A percentile compares a stretch with the other conserved stretches of the same genome.
Evolutionary conservation across 139 green algal genomes (phyloP).

Genomic region (Asterochloris sp.): DNA sequence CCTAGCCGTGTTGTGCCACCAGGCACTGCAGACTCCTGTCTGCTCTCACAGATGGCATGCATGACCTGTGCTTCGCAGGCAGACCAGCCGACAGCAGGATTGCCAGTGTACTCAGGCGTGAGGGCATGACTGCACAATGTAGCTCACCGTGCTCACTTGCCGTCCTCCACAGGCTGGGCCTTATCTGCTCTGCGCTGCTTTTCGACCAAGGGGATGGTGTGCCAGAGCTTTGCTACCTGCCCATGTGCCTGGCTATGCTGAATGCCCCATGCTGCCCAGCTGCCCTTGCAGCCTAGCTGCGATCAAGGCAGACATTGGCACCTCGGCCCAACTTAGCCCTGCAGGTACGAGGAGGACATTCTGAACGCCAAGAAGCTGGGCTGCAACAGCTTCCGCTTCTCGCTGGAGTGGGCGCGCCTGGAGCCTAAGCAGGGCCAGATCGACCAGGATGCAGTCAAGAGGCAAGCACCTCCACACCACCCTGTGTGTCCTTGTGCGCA

Average conservation of each 20-base stretch:
- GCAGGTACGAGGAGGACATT: conserved; percentile 27
- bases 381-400: conserved; percentile 74
- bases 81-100: too few relatives aligned
- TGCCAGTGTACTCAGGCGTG: too few relatives aligned
- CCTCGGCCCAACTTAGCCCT: not conserved
- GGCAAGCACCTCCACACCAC: not conserved
- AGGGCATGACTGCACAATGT: too few relatives aligned
- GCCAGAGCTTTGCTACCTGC: not conserved
- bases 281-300: not conserved
- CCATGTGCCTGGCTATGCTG: not conserved
- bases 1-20: too few relatives aligned
- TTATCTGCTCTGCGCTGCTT: not conserved
- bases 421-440: conserved; percentile 55
- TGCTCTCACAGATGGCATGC: too few relatives aligned
- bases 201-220: not conserved
- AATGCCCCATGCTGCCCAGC: not conserved
- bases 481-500: not conserved
- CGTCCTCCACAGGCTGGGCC: too few relatives aligned
- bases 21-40: too few relatives aligned
- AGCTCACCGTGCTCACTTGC: too few relatives aligned
- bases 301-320: not conserved
- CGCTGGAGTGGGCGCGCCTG: conserved; percentile 78
- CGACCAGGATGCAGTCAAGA: conserved; percentile 55
- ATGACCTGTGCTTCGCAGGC: too few relatives aligned
- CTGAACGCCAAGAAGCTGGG: conserved; percentile 12